Conservation (phyloP, 805 yeast species). For the Metschnikowia baotianmanensis region DNA sequence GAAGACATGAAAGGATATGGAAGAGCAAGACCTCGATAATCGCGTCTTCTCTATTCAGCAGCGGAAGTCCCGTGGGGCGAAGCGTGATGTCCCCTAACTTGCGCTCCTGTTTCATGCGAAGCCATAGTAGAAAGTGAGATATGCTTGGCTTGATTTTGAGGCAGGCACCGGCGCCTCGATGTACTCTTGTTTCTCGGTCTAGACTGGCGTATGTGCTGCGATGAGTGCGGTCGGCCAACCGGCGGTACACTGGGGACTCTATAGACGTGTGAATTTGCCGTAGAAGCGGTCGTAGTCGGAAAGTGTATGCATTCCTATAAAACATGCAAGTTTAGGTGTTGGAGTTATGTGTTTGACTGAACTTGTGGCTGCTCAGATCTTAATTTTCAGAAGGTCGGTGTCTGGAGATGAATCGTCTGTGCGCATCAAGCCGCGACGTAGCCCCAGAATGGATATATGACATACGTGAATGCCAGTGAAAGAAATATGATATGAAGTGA, state of each 20-base stretch:
- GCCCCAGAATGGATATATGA: too few relatives aligned
- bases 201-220: conserved; percentile 18
- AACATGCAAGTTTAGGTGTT: conserved; percentile 3
- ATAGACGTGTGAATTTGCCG: not conserved
- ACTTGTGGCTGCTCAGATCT: not conserved
- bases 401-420: too few relatives aligned
- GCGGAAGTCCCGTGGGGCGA: conserved; percentile 6
- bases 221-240: conserved; percentile 20
- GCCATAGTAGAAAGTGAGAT: conserved; percentile 19
- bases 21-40: conserved; percentile 15
- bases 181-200: conserved; percentile 13
- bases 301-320: not conserved
- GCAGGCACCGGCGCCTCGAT: conserved; percentile 1
- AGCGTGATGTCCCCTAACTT: conserved; percentile 5
- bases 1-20: conserved; percentile 16
- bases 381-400: too few relatives aligned
- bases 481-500: too few relatives aligned
- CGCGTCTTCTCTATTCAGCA: conserved; percentile 5
- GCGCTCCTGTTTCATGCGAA: conserved; percentile 12
- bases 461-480: too few relatives aligned
- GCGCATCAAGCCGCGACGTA: too few relatives aligned
- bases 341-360: not conserved
- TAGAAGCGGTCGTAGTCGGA: conserved; percentile 13
- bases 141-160: conserved; percentile 15
- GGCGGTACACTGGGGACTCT: conserved; percentile 11